A percentile compares a stretch with the other conserved stretches of the same genome.
Conservation (phyloP, 2,329 filamentous ascomycete species). For the Pseudogymnoascus sp. region DNA sequence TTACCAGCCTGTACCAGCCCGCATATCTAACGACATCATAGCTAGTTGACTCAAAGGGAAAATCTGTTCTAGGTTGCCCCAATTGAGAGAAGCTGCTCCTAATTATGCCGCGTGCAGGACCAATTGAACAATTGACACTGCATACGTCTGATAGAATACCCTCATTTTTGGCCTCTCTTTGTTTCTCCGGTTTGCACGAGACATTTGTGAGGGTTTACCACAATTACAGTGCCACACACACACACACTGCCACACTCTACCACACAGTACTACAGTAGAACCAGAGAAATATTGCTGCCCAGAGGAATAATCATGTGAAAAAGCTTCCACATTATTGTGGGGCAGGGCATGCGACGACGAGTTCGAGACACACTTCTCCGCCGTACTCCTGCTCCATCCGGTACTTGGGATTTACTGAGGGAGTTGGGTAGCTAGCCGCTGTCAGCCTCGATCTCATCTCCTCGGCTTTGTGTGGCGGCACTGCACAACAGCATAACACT, state of each 20-base stretch:
- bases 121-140: not conserved
- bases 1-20: not conserved
- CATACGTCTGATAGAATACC: not conserved
- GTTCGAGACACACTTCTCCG: not conserved
- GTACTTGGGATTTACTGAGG: conserved; percentile 1
- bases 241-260: not conserved
- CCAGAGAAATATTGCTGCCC: not conserved
- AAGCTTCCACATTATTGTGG: conserved; percentile 5
- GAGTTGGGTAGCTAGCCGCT: conserved; percentile 6
- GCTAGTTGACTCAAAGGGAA: not conserved
- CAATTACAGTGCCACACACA: not conserved
- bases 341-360: conserved; percentile 5
- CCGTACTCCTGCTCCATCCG: not conserved
- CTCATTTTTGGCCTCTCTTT: not conserved
- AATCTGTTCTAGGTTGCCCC: not conserved
- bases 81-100: not conserved
- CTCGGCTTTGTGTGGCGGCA: conserved; percentile 4
- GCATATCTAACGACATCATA: conserved; percentile 10
- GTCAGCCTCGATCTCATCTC: conserved; percentile 2
- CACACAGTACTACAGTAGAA: not conserved
- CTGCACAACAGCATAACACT: not conserved
- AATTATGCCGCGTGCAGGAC: not conserved
- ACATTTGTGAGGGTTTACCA: conserved; percentile 7
- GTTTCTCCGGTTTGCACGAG: conserved; percentile 1
- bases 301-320: conserved; percentile 10